Percentiles rank a stretch among this genome's conserved stretches.
Evolutionary conservation across 352 stramenopile genomes (phyloP).

Genomic region (Pythium sukuiense): DNA sequence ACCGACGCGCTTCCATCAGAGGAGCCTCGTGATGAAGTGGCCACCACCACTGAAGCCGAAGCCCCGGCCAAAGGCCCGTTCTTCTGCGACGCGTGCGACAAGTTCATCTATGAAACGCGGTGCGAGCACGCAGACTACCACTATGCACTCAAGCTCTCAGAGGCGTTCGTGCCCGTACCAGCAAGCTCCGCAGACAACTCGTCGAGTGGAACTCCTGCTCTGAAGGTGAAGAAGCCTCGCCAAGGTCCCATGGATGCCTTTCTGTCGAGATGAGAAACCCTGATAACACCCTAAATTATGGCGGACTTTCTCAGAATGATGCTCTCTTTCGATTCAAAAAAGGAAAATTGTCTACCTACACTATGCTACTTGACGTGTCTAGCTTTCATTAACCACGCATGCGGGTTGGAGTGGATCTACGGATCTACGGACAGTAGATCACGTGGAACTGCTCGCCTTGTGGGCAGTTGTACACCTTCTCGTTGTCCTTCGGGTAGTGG

Average conservation of each 20-base stretch:
- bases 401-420: not conserved
- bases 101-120: constrained; percentile 31
- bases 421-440: constrained; percentile 31
- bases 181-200: not conserved
- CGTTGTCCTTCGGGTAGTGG: constrained; percentile 32
- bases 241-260: constrained; percentile 27
- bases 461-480: constrained; percentile 35
- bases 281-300: constrained; percentile 5
- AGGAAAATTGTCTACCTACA: not conserved
- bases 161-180: constrained; percentile 13
- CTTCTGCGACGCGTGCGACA: constrained; percentile 28
- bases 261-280: constrained; percentile 9
- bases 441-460: constrained; percentile 36
- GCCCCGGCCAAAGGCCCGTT: constrained; percentile 10
- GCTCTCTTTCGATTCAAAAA: constrained; percentile 4
- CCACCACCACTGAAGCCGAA: not conserved
- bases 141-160: constrained; percentile 24
- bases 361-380: not conserved
- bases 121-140: constrained; percentile 28
- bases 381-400: not conserved
- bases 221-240: constrained; percentile 16
- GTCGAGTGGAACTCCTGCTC: not conserved
- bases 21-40: not conserved
- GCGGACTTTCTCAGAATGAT: not conserved
- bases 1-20: not conserved